Base-by-base conservation (phyloP, 202 grass and related monocot genomes). In the Musa balbisiana region DNA sequence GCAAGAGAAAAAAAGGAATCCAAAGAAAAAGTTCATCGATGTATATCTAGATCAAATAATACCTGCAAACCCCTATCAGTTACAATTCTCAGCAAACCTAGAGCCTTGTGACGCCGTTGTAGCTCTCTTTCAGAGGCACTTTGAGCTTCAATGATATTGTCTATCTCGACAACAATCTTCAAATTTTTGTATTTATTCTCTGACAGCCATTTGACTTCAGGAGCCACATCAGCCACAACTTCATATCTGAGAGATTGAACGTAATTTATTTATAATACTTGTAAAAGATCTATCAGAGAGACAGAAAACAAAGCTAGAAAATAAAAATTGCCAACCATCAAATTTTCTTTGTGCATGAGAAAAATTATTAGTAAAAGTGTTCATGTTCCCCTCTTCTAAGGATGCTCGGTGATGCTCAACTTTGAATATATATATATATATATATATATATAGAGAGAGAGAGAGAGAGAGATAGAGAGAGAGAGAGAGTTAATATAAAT, bases 101-200 rank as follows among this genome's bases (percentile, higher is more conserved):
- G 89, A 86, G 87, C 71, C 90, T 90, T 98, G 82, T 93, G 85
- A 55, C 88, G 91, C 12, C 85, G 81, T 25, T 79, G 82, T 82
- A 94, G 83, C 85, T 98, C 95, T 72, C 69, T 82, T 67, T 92
- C 80, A 49, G 85, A 73, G 58, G 88, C 87, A 53, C 82, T 91
- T 92, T 92, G 76, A 27, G 91, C 91, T 69, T 94, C 78, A 84
- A 98, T 72, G 80, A 80, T 82, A 64, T 88, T 87, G 80, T 92
- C 91, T 89, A 98, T 90, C 83, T 98, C 95, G 76, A 98, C 87
- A 49, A 98, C 53, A 74, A 98, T 88, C 83, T 98, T 98, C 73
- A 94, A 74, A 71, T 92, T 89, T 78, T 90, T 98, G 80, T 98
- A 94, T 80, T 94, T 94, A 58, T 89, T 82, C 76, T 97, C 84